Base-by-base conservation (phyloP, 2,329 filamentous ascomycete species). In the Aureobasidium musti region DNA sequence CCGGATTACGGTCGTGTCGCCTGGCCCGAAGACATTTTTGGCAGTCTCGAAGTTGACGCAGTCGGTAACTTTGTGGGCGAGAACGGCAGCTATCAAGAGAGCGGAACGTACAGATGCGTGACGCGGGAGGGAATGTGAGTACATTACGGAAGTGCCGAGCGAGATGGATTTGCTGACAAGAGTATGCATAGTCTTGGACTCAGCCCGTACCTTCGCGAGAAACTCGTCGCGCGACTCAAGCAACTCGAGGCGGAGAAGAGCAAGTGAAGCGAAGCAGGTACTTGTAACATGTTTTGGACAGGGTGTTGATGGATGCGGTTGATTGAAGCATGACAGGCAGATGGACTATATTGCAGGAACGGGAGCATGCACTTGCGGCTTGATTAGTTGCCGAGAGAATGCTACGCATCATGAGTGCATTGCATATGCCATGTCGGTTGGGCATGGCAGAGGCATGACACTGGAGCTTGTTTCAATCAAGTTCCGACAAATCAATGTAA, bases 21-120 rank as follows among this genome's bases (percentile, higher is more conserved):
- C 61, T 87, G 83, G 82, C 86, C 86, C 0, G 86, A 89, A 73
- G 86, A 89, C 75, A 89, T 89, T 59, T 85, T 89, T 72, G 86
- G 86, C 17, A 88, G 85, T 70, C 73, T 89, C 28, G 86, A 89
- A 74, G 83, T 89, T 5, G 85, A 88, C 75, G 80, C 79, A 0
- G 69, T 80, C 21, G 86, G 86, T 1, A 76, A 79, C n/a, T 87
- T 88, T 74, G 81, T 84, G 21, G 83, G 82, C 52, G 81, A 78
- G 0, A 78, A 80, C 70, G 86, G 86, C 13, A 82, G 82, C 60
- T 88, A 87, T 77, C 86, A 88, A 75, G 76, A 81, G 35, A 86
- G 83, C 74, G 86, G 85, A 26, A 88, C 85, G n/a, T 88, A 88
- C 78, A 77, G 86, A 60, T 76, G 86, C 49, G 77, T 86, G 19